Conservation (phyloP, 78 protist genomes). For the Diacronema lutheri region DNA sequence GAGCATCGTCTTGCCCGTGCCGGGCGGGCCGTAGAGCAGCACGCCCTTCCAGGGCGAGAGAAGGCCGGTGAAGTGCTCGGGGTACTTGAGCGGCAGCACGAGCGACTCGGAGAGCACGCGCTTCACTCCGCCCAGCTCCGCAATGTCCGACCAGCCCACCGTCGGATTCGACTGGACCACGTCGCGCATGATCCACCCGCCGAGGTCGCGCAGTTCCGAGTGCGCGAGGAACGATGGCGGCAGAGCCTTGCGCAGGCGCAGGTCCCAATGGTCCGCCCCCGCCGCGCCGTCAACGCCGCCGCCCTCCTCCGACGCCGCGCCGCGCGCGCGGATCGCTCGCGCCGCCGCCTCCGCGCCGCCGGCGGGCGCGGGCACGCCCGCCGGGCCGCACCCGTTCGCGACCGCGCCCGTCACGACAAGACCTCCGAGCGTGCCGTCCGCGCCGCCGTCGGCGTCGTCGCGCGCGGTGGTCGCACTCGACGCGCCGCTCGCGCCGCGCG, state of each 20-base stretch:
- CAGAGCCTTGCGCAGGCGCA: conserved; percentile 43
- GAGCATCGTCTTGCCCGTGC: conserved; percentile 55
- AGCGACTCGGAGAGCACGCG: conserved; percentile 62
- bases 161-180: conserved; percentile 48
- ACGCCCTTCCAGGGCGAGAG: conserved; percentile 81
- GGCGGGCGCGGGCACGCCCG: not conserved
- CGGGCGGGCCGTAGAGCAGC: conserved; percentile 71
- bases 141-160: conserved; percentile 70
- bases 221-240: conserved; percentile 20
- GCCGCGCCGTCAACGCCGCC: not conserved
- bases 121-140: conserved; percentile 63
- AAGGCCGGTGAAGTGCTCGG: conserved; percentile 66
- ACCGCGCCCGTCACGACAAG: too few species aligned
- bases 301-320: not conserved
- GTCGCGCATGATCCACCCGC: conserved; percentile 45
- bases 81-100: conserved; percentile 73
- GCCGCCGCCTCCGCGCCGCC: not conserved
- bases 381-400: not conserved
- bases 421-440: too few species aligned
- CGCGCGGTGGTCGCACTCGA: too few species aligned
- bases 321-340: not conserved
- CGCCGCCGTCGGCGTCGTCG: too few species aligned
- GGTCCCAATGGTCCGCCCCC: conserved; percentile 11
- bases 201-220: conserved; percentile 41
- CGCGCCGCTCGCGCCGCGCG: too few species aligned